phyloP scores from a whole-genome alignment of 306 rosid species.

The Vigna angularis region DNA sequence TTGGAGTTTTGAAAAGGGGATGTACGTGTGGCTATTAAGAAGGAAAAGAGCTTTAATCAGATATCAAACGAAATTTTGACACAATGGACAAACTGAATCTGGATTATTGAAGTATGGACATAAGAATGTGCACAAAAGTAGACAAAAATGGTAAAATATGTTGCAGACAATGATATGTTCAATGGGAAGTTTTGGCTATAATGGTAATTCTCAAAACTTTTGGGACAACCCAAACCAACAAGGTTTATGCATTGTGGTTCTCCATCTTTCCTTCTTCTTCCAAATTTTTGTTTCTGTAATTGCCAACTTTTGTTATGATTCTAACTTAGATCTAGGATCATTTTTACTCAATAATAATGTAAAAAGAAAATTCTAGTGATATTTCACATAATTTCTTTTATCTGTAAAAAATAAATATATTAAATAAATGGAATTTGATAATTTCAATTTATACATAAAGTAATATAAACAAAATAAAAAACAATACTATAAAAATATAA shows the following conservation, averaged over 20 bases:
- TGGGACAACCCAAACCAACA: too few species aligned
- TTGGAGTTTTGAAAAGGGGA: neutral
- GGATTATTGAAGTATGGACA: conserved; percentile 37
- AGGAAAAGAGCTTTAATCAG: neutral
- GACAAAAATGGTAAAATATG: neutral
- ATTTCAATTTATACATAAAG: too few species aligned
- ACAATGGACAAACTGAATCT: conserved; percentile 24
- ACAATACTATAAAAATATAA: too few species aligned
- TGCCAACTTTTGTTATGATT: neutral
- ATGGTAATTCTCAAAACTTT: neutral
- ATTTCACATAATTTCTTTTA: too few species aligned
- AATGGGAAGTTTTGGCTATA: neutral
- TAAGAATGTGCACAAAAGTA: conserved; percentile 16
- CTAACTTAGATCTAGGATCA: neutral
- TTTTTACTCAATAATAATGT: neutral
- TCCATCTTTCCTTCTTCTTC: neutral
- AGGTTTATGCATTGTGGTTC: neutral
- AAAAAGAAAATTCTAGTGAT: neutral
- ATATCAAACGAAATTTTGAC: neutral
- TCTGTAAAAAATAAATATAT: too few species aligned
- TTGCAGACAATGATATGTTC: conserved; percentile 17
- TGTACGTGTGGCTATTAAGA: neutral
- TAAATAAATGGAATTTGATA: too few species aligned
- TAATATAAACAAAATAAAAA: too few species aligned
- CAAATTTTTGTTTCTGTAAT: neutral